Conservation (phyloP, 495 filamentous ascomycete species). For the Astrothelium macrocarpum region DNA sequence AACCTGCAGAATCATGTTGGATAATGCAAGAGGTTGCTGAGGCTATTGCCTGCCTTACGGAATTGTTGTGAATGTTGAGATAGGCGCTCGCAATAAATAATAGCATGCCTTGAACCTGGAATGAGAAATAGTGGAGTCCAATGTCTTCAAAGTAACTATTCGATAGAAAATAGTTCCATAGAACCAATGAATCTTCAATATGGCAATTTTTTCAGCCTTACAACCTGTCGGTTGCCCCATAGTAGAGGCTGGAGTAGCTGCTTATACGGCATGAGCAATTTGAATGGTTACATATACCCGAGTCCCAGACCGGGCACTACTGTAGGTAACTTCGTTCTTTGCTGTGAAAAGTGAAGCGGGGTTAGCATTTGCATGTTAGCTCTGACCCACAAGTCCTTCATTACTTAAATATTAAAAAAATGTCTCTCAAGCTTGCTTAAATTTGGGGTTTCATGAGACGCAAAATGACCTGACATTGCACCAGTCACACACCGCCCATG, state of each 20-base stretch:
- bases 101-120: neutral
- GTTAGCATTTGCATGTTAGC: neutral
- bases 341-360: neutral
- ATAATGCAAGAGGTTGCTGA: conserved; percentile 54
- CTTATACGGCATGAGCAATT: neutral
- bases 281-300: neutral
- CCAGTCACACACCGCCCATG: neutral
- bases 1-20: conserved; percentile 51
- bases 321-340: neutral
- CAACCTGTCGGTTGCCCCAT: neutral
- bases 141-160: neutral
- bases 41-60: conserved; percentile 38
- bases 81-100: neutral
- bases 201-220: neutral
- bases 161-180: neutral
- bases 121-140: neutral
- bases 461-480: neutral
- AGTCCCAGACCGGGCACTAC: neutral
- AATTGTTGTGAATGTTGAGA: neutral
- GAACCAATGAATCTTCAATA: neutral
- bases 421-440: no score
- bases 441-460: neutral
- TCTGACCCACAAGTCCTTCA: neutral
- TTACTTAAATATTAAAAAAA: no score
- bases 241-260: neutral